phyloP scores from a whole-genome alignment of 139 green algal species.

The Closterium sp. region DNA sequence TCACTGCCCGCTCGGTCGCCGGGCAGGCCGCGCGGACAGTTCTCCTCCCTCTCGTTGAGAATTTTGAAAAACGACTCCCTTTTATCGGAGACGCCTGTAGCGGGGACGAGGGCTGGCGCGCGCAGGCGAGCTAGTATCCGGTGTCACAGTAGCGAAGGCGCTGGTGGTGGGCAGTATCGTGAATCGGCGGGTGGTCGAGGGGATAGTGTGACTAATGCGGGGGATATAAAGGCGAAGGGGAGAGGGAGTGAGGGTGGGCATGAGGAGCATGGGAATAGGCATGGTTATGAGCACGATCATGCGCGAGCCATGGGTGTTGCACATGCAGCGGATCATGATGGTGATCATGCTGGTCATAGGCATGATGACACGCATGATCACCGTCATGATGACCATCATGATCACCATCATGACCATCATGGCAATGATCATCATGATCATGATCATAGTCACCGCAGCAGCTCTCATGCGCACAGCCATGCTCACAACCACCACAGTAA shows the following conservation, averaged over 20 bases:
- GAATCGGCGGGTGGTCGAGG: not conserved
- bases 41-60: not conserved
- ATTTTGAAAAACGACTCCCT: not conserved
- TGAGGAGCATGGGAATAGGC: not conserved
- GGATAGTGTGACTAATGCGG: not conserved
- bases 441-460: not conserved
- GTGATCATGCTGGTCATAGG: not conserved
- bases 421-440: constrained; percentile 3
- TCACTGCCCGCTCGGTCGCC: not conserved
- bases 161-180: not conserved
- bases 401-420: constrained; percentile 35
- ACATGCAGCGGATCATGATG: no score
- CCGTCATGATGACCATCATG: constrained; percentile 1
- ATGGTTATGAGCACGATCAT: constrained; percentile 33
- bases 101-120: not conserved
- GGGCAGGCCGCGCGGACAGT: not conserved
- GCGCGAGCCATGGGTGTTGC: not conserved
- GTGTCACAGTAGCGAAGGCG: not conserved
- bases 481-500: not conserved
- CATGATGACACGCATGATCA: not conserved
- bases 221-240: not conserved
- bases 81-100: not conserved
- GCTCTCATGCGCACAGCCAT: not conserved
- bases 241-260: not conserved
- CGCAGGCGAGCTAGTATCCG: not conserved